Conservation (phyloP, 2,329 filamentous ascomycete species). For the Penicillium freii region DNA sequence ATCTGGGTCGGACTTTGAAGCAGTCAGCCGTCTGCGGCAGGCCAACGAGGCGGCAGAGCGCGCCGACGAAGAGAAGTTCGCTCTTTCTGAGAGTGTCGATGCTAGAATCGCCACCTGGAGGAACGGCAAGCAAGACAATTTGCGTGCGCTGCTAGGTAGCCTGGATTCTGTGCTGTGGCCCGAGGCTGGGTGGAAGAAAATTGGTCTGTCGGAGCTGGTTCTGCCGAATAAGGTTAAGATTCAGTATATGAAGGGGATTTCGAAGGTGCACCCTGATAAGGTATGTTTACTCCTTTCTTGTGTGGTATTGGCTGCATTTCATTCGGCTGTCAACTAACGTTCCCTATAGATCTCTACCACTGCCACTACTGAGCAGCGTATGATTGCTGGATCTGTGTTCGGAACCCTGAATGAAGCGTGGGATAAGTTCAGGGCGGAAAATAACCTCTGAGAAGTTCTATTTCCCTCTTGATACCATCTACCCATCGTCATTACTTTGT, state of each 20-base stretch:
- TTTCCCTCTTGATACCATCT: conserved; percentile 7
- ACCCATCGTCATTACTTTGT: background rate
- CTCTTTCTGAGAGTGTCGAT: conserved; percentile 80
- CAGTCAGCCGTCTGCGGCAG: conserved; percentile 75
- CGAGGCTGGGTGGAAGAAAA: conserved; percentile 92
- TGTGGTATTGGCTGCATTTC: background rate
- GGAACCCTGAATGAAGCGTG: conserved; percentile 65
- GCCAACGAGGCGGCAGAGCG: conserved; percentile 83
- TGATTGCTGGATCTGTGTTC: conserved; percentile 66
- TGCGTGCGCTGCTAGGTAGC: conserved; percentile 81
- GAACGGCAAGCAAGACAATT: conserved; percentile 86
- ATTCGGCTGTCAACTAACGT: conserved; percentile 10
- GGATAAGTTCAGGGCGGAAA: conserved; percentile 67
- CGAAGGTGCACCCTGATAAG: conserved; percentile 98
- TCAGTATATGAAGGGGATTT: conserved; percentile 98
- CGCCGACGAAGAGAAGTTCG: conserved; percentile 90
- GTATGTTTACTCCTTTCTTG: conserved; percentile 54
- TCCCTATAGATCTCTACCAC: conserved; percentile 56
- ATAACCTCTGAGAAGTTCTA: conserved; percentile 48
- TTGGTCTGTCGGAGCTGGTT: conserved; percentile 89
- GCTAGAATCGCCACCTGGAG: conserved; percentile 77
- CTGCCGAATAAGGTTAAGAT: conserved; percentile 96
- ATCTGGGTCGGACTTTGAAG: conserved; percentile 59
- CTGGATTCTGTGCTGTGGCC: conserved; percentile 89
- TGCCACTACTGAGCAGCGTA: conserved; percentile 65